These are phyloP conservation scores for Xanthoconium stramineum DNA, from an alignment of 768 basidiomycete species.

Conservation along the genomic window DNA sequence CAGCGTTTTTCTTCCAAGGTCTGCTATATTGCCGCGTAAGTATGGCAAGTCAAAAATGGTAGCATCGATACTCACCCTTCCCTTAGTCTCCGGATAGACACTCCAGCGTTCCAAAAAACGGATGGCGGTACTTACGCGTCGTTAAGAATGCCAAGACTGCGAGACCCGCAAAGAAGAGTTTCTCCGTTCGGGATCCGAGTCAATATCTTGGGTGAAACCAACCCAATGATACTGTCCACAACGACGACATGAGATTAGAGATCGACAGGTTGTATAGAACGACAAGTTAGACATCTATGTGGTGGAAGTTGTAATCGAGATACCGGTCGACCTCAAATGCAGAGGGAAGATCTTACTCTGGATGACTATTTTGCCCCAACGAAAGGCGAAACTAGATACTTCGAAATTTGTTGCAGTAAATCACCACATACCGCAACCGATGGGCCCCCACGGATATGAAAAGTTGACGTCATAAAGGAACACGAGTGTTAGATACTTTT, in stretches of 20 bases:
- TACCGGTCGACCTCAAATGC: slow-evolving; percentile 39
- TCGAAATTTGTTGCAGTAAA: too few species aligned
- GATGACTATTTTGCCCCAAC: slow-evolving; percentile 29
- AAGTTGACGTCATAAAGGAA: slow-evolving; percentile 38
- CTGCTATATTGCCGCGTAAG: slow-evolving; percentile 12
- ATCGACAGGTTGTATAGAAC: too few species aligned
- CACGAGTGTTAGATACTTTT: slow-evolving; percentile 29
- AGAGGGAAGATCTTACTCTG: slow-evolving; percentile 42
- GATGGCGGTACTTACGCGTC: slow-evolving; percentile 16
- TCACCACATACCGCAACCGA: slow-evolving; percentile 24
- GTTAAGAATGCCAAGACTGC: slow-evolving; percentile 28
- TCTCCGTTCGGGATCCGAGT: slow-evolving; percentile 18
- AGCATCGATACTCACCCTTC: slow-evolving; percentile 23
- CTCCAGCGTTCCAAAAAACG: too few species aligned
- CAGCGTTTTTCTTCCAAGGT: slow-evolving; percentile 32
- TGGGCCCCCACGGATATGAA: slow-evolving; percentile 35
- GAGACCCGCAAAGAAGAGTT: slow-evolving; percentile 27
- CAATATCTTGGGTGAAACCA: slow-evolving; percentile 30
- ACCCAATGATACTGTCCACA: slow-evolving; percentile 22
- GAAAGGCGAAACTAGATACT: not conserved
- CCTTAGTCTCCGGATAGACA: slow-evolving; percentile 32
- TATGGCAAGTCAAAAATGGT: too few species aligned
- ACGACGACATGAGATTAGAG: not conserved
- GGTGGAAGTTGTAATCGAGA: slow-evolving; percentile 39
- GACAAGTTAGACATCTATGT: slow-evolving; percentile 43